Evolutionary conservation across 768 basidiomycete species (phyloP), one percentile per base, ranked within the genome.

Genomic region (Tulasnella calospora): DNA sequence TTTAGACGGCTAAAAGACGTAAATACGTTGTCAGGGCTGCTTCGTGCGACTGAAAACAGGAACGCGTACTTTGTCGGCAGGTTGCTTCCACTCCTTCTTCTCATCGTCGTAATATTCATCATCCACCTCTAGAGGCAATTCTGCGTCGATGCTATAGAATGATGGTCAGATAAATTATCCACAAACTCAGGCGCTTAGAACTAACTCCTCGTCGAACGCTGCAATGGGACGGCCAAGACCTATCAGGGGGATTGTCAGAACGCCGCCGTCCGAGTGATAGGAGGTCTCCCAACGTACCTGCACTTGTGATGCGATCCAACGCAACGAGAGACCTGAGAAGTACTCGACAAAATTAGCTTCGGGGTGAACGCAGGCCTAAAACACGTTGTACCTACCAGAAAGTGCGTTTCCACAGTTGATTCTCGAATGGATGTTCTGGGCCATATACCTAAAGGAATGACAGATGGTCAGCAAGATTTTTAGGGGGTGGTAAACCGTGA

Each of bases 331-430:
- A 67, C 61, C 61, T 67, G 61, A 10, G 15, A 35, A 15, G 33
- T 36, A 73, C 55, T 81, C 80, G 71, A 44, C 23, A 10, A 15
- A 4, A 13, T 44, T n/a, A 35, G 19, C 15, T 23, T 78, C 38
- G 72, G 36, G 15, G 8, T 47, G 40, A 33, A 51, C 44, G 40
- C 81, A 47, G 3, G 61, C 36, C 17, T 1, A 0, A 36, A 23
- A 84, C 47, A 79, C 83, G 81, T 73, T 82, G 82, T 41, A 83
- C 78, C 67, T 86, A 88, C 92, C 92, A 94, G 82, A 94, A 93
- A 0, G 90, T 90, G 36, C 94, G 89, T 82, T 92, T 92, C 89
- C 92, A 92, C 30, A 92, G 85, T 82, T 95, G 93, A 76, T 91
- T 88, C 80, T 94, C 91, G 8, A 85, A 76, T 0, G 74, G 87